Percentiles rank a stretch among this genome's conserved stretches.
Conservation (phyloP, 176 grass and related monocot species). For the Bonia amplexicaulis region DNA sequence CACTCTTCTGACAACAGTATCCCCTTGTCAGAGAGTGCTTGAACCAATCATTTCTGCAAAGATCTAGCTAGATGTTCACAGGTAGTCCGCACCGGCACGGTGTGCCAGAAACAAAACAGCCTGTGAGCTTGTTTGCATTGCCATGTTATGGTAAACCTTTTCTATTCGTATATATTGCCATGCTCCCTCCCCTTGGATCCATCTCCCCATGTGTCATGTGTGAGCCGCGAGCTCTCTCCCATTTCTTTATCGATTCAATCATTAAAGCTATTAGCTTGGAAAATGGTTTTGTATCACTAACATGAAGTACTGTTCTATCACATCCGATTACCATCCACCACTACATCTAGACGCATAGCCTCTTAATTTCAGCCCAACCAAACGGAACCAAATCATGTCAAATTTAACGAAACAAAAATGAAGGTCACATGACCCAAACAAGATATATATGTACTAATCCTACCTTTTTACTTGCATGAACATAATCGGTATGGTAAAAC, state of each 20-base stretch:
- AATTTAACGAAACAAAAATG: neutral
- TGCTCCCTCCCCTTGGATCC: conserved; percentile 9
- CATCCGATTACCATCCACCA: neutral
- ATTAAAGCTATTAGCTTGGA: neutral
- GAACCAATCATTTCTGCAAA: conserved; percentile 32
- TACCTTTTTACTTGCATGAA: no score
- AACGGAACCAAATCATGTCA: no score
- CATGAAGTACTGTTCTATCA: neutral
- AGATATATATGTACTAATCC: no score
- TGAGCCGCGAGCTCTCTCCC: neutral
- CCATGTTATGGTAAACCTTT: conserved; percentile 24
- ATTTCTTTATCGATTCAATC: conserved; percentile 7
- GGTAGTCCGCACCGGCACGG: neutral
- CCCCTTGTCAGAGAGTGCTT: conserved; percentile 8
- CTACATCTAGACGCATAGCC: neutral
- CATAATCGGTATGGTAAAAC: neutral
- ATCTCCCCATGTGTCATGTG: conserved; percentile 37
- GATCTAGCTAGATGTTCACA: conserved; percentile 7
- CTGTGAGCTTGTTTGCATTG: conserved; percentile 14
- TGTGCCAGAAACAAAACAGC: neutral
- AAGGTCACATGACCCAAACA: neutral
- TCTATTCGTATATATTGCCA: neutral
- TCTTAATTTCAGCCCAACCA: neutral
- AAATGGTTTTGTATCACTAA: neutral
- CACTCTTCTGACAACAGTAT: conserved; percentile 25